Conservation (phyloP, 1,139 yeast genomes). For the Candida dubliniensis region DNA sequence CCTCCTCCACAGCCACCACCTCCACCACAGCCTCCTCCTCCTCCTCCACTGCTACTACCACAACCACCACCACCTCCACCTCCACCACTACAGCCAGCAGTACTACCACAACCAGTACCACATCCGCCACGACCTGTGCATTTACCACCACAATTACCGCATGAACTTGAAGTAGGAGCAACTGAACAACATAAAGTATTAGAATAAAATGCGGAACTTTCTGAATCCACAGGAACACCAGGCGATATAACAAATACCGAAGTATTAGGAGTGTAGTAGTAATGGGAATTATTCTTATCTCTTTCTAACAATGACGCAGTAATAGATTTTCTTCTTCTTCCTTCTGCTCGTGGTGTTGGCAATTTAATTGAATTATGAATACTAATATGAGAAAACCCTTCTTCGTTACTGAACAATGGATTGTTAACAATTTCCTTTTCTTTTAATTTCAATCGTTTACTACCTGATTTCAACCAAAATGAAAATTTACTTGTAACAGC, state of each 20-base stretch:
- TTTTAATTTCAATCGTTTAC: neutral
- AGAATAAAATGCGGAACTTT: neutral
- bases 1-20: neutral
- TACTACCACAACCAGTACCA: neutral
- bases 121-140: neutral
- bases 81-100: neutral
- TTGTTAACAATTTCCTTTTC: neutral
- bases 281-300: neutral
- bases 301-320: neutral
- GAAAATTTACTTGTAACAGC: neutral
- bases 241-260: neutral
- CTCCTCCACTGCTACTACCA: neutral
- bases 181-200: neutral
- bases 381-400: constrained; percentile 19
- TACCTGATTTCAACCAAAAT: neutral
- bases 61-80: neutral
- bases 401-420: constrained; percentile 6
- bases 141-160: neutral
- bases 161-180: neutral
- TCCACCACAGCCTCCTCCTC: neutral
- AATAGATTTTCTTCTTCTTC: neutral
- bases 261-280: neutral
- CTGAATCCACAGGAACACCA: too few species aligned
- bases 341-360: constrained; percentile 8
- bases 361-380: constrained; percentile 19